Evolutionary conservation across 2,329 filamentous ascomycete genomes (phyloP).

Genomic region (Epichloe elymi): DNA sequence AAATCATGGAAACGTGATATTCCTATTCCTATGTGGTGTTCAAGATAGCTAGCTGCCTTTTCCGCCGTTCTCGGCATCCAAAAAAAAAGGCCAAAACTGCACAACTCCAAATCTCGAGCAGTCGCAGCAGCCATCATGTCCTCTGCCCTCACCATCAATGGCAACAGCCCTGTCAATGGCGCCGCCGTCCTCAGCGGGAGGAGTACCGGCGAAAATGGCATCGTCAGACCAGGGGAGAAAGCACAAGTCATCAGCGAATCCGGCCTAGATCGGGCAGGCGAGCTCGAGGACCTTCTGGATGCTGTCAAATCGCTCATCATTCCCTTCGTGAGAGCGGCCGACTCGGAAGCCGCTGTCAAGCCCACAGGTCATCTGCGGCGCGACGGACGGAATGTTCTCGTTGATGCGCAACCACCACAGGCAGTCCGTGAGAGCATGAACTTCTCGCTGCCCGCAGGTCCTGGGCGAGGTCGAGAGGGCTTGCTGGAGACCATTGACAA

Average conservation of each 20-base stretch:
- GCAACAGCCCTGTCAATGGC: too few species aligned
- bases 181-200: too few species aligned
- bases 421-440: background rate
- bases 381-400: background rate
- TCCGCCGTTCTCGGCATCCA: too few species aligned
- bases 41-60: too few species aligned
- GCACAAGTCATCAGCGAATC: background rate
- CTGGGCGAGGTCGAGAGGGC: constrained; percentile 55
- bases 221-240: too few species aligned
- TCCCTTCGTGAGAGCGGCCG: background rate
- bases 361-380: background rate
- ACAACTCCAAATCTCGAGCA: too few species aligned
- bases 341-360: background rate
- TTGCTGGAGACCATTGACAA: constrained; percentile 56
- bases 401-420: background rate
- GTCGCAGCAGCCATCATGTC: too few species aligned
- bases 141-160: too few species aligned
- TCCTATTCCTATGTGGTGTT: too few species aligned
- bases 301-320: constrained; percentile 3
- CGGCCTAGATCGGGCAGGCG: background rate
- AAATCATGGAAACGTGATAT: too few species aligned
- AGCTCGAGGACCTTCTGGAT: constrained; percentile 1
- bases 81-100: too few species aligned
- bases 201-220: too few species aligned
- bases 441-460: constrained; percentile 34